Evolutionary conservation across 2,329 filamentous ascomycete species (phyloP), one percentile per base, ranked within the genome.

Genomic region (Fusarium albidum): DNA sequence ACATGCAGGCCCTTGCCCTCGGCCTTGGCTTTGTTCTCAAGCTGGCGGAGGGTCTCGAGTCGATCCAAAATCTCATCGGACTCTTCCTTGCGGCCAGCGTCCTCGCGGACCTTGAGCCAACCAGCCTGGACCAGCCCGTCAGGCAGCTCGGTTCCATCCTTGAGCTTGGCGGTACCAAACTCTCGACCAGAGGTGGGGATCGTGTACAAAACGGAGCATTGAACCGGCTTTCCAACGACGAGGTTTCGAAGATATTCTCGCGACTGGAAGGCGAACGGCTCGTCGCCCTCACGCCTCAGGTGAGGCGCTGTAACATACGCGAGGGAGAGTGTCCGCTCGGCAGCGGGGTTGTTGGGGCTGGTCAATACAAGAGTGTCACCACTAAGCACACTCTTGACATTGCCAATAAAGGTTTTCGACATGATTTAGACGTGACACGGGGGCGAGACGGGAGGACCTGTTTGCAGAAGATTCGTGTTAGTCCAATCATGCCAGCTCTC

Each of bases 221-320:
- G 87, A 58, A 99, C 82, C 25, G 88, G 83, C 75, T 96, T 96
- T 70, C 94, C 94, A 50, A 98, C 89, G 33, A 89, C 82, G 44
- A 93, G 80, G 63, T 89, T 87, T 68, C 95, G 90, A 57, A 99
- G 84, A 73, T 90, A 95, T 76, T 99, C 95, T 70, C 95, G 91
- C 55, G 95, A 96, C 75, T 95, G 89, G 75, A 97, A 99, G 52
- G 91, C 92, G 70, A 90, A 96, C 31, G 89, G 87, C 83, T 97
- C 93, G 69, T 97, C 94, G 52, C 91, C 92, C 66, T 97, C 93
- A 74, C 92, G 88, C 77, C 83, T 88, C 73, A 97, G 73, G 70
- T 93, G 88, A 4, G 95, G 95, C 42, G 93, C 92, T 53, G 88
- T 90, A 64, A 98, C 92, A 76, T 92, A 98, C 67, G 95, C 95